Evolutionary conservation across 2,329 filamentous ascomycete genomes (phyloP).

Genomic region (Scedosporium dehoogii): DNA sequence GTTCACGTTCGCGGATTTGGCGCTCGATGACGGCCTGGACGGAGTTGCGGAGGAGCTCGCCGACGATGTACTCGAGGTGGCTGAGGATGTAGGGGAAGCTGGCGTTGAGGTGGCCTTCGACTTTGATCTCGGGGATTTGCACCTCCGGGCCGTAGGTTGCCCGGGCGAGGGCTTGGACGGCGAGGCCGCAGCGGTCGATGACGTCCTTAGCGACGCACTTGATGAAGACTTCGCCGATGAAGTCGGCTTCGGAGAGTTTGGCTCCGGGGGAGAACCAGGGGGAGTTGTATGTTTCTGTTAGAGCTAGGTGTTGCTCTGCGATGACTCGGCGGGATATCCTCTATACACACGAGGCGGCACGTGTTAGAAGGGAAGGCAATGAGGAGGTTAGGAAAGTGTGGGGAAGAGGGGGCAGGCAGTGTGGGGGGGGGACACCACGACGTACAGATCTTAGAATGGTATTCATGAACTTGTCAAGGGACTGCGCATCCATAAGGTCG

Average conservation of each 20-base stretch:
- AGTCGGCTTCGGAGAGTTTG: slow-evolving; percentile 64
- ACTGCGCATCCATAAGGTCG: slow-evolving; percentile 66
- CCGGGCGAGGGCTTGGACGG: slow-evolving; percentile 64
- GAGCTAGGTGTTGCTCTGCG: slow-evolving; percentile 89
- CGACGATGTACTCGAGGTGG: slow-evolving; percentile 94
- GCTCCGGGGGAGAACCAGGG: slow-evolving; percentile 81
- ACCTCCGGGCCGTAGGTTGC: slow-evolving; percentile 64
- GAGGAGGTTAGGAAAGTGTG: slow-evolving; percentile 6
- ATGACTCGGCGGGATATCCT: slow-evolving; percentile 93
- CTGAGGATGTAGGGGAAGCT: slow-evolving; percentile 95
- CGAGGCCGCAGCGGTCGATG: slow-evolving; percentile 69
- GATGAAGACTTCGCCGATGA: slow-evolving; percentile 91
- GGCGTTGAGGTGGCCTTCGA: slow-evolving; percentile 77
- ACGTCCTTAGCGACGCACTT: slow-evolving; percentile 87
- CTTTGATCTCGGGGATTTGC: slow-evolving; percentile 67
- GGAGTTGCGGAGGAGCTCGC: slow-evolving; percentile 88
- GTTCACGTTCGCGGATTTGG: slow-evolving; percentile 33
- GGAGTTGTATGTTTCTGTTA: slow-evolving; percentile 88
- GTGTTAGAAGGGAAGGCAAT: slow-evolving; percentile 7
- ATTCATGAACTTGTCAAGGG: slow-evolving; percentile 92
- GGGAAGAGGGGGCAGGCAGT: background rate
- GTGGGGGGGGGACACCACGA: slow-evolving; percentile 2
- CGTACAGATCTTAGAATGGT: slow-evolving; percentile 78
- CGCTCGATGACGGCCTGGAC: slow-evolving; percentile 85
- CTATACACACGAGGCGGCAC: slow-evolving; percentile 28